Base-by-base conservation (phyloP, 495 filamentous ascomycete species). In the Daldinia decipiens region DNA sequence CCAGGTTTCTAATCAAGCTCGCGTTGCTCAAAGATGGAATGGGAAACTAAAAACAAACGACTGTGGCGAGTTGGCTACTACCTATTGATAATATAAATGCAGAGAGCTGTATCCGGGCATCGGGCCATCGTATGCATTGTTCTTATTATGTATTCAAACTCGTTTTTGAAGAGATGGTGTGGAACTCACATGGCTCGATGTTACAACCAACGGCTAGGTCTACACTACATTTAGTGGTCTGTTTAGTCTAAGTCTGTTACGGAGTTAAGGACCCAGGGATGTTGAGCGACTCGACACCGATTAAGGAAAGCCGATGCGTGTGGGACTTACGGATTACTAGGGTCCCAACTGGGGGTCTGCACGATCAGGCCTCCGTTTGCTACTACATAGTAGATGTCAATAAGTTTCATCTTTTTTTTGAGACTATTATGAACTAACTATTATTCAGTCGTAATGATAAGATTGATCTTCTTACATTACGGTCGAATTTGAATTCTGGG, bases 281-380 rank as follows among this genome's bases (percentile, higher is more conserved):
- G 40, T 62, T 53, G 64, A 43, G 59, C 47, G 60, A 65, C 40
- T 68, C 40, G 56, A 68, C 52, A 58, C 70, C 61, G 40, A 68
- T 73, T 73, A 50, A 39, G 70, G 70, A 65, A 73, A 73, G 70
- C 70, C 70, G 70, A 73, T 62, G 70, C 70, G 70, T 68, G 24
- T 59, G 65, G 58, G 62, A 62, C 43, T 47, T 40, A n/a, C n/a
- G n/a, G n/a, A n/a, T n/a, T n/a, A 47, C 47, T 59, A 36, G 53
- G 51, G 57, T 52, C 21, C 17, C 12, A 12, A 52, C 29, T 52
- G 32, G 47, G 39, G 32, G 24, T 36, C 62, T 62, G 32, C 32
- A 45, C 47, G 43, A 64, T 56, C 62, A 62, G 24, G 57, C 26
- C 31, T 57, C 60, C 64, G 50, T 54, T 60, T 39, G 57, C 40